Evolutionary conservation across 2,329 filamentous ascomycete species (phyloP).

Genomic region (Epichloe gansuensis): DNA sequence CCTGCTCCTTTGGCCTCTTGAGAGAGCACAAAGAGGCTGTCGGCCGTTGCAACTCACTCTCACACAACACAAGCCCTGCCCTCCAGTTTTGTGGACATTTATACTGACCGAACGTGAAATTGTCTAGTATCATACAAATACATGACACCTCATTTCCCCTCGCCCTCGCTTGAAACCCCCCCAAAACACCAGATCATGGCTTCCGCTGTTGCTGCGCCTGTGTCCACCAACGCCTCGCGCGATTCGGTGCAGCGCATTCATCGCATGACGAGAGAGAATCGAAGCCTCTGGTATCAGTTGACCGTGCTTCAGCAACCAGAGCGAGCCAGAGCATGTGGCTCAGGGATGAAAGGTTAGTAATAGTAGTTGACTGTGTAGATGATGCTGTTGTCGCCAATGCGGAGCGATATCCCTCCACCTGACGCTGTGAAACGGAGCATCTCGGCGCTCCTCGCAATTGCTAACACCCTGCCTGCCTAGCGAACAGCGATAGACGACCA

Average conservation of each 20-base stretch:
- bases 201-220: slow-evolving; percentile 16
- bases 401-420: no score
- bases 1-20: no score
- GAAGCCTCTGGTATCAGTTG: slow-evolving; percentile 67
- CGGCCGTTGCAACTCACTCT: no score
- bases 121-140: no score
- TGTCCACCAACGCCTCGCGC: slow-evolving; percentile 15
- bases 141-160: neutral
- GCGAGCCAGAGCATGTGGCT: slow-evolving; percentile 86
- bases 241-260: slow-evolving; percentile 34
- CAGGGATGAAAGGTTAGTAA: slow-evolving; percentile 78
- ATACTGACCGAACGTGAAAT: no score
- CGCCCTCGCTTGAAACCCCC: neutral
- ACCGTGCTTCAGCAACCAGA: slow-evolving; percentile 88
- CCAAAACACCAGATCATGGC: slow-evolving; percentile 17
- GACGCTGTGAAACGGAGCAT: no score
- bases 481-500: slow-evolving; percentile 61
- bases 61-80: no score
- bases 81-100: no score
- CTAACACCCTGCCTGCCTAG: slow-evolving; percentile 15
- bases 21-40: no score
- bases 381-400: no score
- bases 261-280: slow-evolving; percentile 54
- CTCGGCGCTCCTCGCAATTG: neutral
- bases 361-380: slow-evolving; percentile 20